Base-by-base conservation (phyloP, 2,329 filamentous ascomycete species). In the Hymenoscyphus repandus region DNA sequence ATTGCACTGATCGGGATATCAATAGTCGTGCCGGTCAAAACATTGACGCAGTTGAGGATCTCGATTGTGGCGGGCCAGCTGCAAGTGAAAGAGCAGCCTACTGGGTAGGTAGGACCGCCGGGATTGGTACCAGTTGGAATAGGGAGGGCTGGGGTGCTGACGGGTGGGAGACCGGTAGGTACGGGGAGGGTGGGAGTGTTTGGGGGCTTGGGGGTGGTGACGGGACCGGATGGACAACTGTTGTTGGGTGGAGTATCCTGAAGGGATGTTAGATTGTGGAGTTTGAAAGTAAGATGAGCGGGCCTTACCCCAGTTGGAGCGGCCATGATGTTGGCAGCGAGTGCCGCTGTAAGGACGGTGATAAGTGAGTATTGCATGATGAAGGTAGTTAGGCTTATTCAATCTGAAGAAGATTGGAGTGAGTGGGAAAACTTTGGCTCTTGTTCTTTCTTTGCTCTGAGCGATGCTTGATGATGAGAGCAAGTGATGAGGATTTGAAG, bases 321-420 rank as follows among this genome's bases (percentile, higher is more conserved):
- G n/a, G 44, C 44, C 6, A 46, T 37, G n/a, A 36, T 22, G 20
- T 38, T 37, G 17, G 22, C 44, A 37, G 44, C 34, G 18, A 46
- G 37, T 37, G 44, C 44, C 18, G 44, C 32, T 15, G 34, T 27
- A 13, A 46, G 22, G 17, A 37, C 18, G 33, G 44, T 22, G 32
- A 46, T 34, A n/a, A 46, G 15, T 22, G 44, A 46, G 22, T 34
- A 20, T 20, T 36, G 44, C 44, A 46, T 46, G 40, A 30, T 39
- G 41, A 32, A 32, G 22, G 44, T 22, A 20, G 22, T 9, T 32
- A 46, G 20, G 31, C 12, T 5, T 37, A 11, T 18, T 15, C 6
- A 18, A 34, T 15, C 12, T 45, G 30, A 7, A 11, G 20, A 34
- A 11, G 13, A 12, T 37, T 37, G 34, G 18, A 27, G 32, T 33